Conservation (phyloP, 306 rosid species). For the Calophaca sinica region DNA sequence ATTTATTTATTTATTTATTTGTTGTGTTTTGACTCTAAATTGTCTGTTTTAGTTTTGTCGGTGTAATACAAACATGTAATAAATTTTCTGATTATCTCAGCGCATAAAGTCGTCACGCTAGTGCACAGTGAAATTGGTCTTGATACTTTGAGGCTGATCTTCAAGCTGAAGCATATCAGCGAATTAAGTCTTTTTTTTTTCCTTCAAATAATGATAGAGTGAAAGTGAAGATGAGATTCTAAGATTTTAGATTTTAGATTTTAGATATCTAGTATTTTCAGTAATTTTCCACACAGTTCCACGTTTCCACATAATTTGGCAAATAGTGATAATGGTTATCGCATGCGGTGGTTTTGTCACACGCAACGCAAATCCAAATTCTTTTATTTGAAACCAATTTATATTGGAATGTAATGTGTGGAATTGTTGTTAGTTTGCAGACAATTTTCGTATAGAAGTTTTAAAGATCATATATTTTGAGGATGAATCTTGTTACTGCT, state of each 20-base stretch:
- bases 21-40: not conserved
- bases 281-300: too few species aligned
- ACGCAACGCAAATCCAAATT: not conserved
- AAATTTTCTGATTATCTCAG: too few species aligned
- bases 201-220: too few species aligned
- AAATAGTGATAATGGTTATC: too few species aligned
- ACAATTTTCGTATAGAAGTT: not conserved
- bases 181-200: not conserved
- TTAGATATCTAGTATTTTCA: too few species aligned
- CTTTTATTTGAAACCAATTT: conserved; percentile 1
- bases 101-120: too few species aligned
- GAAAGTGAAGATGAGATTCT: not conserved
- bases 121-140: not conserved
- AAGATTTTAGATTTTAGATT: not conserved
- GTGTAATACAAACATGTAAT: too few species aligned
- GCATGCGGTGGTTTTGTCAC: too few species aligned
- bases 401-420: not conserved
- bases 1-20: not conserved
- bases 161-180: not conserved
- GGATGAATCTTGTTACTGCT: conserved; percentile 11
- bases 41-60: not conserved
- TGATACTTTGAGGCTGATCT: not conserved
- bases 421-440: not conserved
- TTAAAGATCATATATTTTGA: not conserved
- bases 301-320: too few species aligned